Conservation (phyloP, 2,329 filamentous ascomycete species). For the Domatiomyces globalis region DNA sequence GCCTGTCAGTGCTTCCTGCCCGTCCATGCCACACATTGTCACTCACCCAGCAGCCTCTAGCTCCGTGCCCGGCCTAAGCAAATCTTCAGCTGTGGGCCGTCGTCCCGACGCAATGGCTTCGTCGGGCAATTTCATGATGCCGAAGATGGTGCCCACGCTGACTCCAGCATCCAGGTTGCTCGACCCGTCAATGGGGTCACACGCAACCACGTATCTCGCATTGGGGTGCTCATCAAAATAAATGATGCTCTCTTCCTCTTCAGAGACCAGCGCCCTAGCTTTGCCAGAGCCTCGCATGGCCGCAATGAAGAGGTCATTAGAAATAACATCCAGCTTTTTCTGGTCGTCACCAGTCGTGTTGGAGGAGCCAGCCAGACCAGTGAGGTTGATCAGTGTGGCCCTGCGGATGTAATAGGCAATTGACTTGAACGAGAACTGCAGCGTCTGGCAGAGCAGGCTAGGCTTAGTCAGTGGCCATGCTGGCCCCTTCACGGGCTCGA, state of each 20-base stretch:
- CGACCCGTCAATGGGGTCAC: conserved; percentile 94
- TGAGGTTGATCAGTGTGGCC: conserved; percentile 87
- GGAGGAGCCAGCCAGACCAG: conserved; percentile 82
- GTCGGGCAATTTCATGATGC: conserved; percentile 75
- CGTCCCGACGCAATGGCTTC: conserved; percentile 36
- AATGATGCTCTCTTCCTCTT: conserved; percentile 90
- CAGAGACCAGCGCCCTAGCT: conserved; percentile 85
- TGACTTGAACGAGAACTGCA: conserved; percentile 99
- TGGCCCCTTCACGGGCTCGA: conserved; percentile 8
- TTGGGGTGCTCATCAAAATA: conserved; percentile 61
- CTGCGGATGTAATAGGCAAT: conserved; percentile 99
- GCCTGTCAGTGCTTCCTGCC: conserved; percentile 1
- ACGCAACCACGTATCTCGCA: conserved; percentile 83
- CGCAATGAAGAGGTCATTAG: conserved; percentile 92
- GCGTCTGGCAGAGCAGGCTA: conserved; percentile 87
- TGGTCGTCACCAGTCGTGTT: conserved; percentile 96
- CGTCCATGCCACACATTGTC: background rate
- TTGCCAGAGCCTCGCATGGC: conserved; percentile 88
- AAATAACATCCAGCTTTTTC: conserved; percentile 98
- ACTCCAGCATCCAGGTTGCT: conserved; percentile 97
- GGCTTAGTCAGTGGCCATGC: conserved; percentile 3
- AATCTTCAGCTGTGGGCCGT: conserved; percentile 53
- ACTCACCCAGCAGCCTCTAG: conserved; percentile 49
- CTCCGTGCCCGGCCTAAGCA: conserved; percentile 79
- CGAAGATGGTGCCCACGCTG: conserved; percentile 95